Percentiles rank a stretch among this genome's conserved stretches.
phyloP scores from a whole-genome alignment of 106 monocot species.

The Platanthera zijinensis region DNA sequence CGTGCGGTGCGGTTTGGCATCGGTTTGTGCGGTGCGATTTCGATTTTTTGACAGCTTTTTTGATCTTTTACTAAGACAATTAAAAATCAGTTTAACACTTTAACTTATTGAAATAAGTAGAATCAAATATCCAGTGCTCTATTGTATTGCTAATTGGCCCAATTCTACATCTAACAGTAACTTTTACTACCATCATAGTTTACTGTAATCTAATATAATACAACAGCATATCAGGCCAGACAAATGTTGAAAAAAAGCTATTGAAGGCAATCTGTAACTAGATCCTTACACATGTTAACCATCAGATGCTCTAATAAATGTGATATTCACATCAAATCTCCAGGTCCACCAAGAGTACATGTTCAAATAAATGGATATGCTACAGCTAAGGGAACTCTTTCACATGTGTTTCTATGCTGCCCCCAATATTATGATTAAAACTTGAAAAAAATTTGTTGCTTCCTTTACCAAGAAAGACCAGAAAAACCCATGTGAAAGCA shows the following conservation, averaged over 20 bases:
- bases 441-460: too few species aligned
- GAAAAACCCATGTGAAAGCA: too few species aligned
- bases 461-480: too few species aligned
- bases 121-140: slow-evolving; percentile 12
- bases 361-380: background rate
- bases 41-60: too few species aligned
- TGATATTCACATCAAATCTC: background rate
- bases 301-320: background rate
- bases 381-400: background rate
- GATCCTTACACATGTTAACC: background rate
- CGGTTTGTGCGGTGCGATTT: too few species aligned
- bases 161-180: too few species aligned
- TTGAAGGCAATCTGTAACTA: background rate
- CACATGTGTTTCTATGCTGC: background rate
- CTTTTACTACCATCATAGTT: background rate
- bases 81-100: too few species aligned
- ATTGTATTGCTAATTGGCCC: slow-evolving; percentile 1
- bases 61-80: too few species aligned
- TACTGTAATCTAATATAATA: slow-evolving; percentile 1
- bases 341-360: background rate
- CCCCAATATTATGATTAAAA: slow-evolving; percentile 6
- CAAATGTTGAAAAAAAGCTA: slow-evolving; percentile 2
- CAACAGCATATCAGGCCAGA: background rate
- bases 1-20: too few species aligned
- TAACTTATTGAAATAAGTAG: background rate